These are phyloP conservation scores for Candida pseudoviswanathii DNA, from an alignment of 1,139 yeast genomes.

Conservation along the genomic window DNA sequence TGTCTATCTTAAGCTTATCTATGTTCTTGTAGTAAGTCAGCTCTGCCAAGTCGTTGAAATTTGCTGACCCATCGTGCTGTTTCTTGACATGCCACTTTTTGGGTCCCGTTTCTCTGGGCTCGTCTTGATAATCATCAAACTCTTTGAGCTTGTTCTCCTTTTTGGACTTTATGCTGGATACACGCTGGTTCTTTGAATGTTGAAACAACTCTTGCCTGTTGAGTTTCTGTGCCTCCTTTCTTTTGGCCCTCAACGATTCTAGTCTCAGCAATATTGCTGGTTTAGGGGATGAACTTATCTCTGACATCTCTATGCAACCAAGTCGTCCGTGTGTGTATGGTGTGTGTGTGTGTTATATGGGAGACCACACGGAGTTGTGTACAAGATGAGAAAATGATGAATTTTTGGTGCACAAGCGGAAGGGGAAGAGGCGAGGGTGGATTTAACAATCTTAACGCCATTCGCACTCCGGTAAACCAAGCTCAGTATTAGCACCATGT, in stretches of 20 bases:
- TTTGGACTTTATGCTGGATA: slow-evolving; percentile 8
- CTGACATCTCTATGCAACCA: not conserved
- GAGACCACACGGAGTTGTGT: not conserved
- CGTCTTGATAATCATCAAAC: slow-evolving; percentile 5
- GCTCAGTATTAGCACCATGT: too few relatives aligned
- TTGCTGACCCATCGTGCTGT: slow-evolving; percentile 30
- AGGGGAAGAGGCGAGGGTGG: not conserved
- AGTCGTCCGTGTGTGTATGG: not conserved
- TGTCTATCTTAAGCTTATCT: slow-evolving; percentile 38
- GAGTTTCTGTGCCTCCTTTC: slow-evolving; percentile 20
- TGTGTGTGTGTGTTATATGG: not conserved
- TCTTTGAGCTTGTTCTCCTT: slow-evolving; percentile 2
- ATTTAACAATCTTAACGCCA: too few relatives aligned
- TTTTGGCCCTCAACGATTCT: slow-evolving; percentile 12
- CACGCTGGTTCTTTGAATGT: slow-evolving; percentile 11
- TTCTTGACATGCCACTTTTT: slow-evolving; percentile 23
- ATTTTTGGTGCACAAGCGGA: too few relatives aligned
- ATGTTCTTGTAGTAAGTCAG: slow-evolving; percentile 54
- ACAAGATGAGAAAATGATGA: not conserved
- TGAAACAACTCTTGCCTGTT: slow-evolving; percentile 24
- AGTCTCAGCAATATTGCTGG: slow-evolving; percentile 7
- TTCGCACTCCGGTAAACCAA: too few relatives aligned
- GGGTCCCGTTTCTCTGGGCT: slow-evolving; percentile 15
- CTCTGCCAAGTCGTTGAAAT: slow-evolving; percentile 56
- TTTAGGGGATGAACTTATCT: not conserved